Evolutionary conservation across 306 rosid genomes (phyloP).

Genomic region (Morella rubra): DNA sequence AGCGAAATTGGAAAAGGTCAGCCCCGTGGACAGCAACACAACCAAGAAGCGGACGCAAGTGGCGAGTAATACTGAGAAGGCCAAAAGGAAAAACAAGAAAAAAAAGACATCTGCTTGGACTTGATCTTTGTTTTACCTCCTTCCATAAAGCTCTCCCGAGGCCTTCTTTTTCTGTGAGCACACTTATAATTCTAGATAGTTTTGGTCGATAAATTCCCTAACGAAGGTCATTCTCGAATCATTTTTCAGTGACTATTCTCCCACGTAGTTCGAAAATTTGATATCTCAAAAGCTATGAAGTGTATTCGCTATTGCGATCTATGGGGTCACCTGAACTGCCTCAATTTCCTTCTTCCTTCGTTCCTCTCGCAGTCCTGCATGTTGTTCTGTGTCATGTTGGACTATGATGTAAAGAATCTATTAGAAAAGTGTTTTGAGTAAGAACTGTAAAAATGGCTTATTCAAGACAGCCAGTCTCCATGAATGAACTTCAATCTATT

Average conservation of each 20-base stretch:
- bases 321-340: not conserved
- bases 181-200: not conserved
- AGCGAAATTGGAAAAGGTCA: slow-evolving; percentile 39
- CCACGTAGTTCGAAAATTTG: not conserved
- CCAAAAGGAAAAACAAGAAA: slow-evolving; percentile 34
- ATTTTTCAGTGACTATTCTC: slow-evolving; percentile 2
- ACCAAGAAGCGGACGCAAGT: slow-evolving; percentile 32
- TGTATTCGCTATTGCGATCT: not conserved
- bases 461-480: too few species aligned
- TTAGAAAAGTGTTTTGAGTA: too few species aligned
- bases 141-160: slow-evolving; percentile 14
- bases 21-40: slow-evolving; percentile 29
- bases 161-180: slow-evolving; percentile 14
- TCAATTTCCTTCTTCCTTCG: not conserved
- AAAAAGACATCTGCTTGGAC: slow-evolving; percentile 19
- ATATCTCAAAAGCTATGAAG: not conserved
- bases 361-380: not conserved
- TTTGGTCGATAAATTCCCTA: too few species aligned
- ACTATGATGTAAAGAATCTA: too few species aligned
- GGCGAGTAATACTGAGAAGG: slow-evolving; percentile 31
- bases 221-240: not conserved
- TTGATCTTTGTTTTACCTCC: slow-evolving; percentile 9
- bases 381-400: not conserved
- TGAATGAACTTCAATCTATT: too few species aligned
- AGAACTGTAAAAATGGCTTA: too few species aligned